Evolutionary conservation across 192 early-diverging fungal genomes (phyloP).

Genomic region (Neocallimastix lanati): DNA sequence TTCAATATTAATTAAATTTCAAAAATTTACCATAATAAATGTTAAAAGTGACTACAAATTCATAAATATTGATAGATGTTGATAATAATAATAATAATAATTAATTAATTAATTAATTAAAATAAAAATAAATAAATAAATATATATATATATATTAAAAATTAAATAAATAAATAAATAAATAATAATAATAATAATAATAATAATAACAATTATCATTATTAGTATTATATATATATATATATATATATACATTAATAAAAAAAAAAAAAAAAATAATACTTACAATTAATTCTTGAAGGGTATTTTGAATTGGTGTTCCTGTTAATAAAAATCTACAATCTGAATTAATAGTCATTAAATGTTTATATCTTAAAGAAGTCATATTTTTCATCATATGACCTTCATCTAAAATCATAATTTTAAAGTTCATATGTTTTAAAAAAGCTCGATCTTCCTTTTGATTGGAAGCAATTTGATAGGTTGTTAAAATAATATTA

Average conservation of each 20-base stretch:
- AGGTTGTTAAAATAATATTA: slow-evolving; percentile 65
- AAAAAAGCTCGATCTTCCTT: slow-evolving; percentile 57
- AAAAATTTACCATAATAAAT: not conserved
- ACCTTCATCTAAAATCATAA: slow-evolving; percentile 64
- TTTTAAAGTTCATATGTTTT: slow-evolving; percentile 32
- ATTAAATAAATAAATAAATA: too few relatives aligned
- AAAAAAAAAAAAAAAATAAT: not conserved
- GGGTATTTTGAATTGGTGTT: slow-evolving; percentile 72
- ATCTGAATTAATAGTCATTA: slow-evolving; percentile 38
- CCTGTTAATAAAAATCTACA: slow-evolving; percentile 60
- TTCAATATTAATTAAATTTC: too few relatives aligned
- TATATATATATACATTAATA: too few relatives aligned
- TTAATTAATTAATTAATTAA: too few relatives aligned
- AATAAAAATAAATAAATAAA: too few relatives aligned
- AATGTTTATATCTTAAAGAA: slow-evolving; percentile 54
- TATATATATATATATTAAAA: too few relatives aligned
- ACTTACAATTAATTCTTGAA: slow-evolving; percentile 56
- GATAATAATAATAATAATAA: too few relatives aligned
- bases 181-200: too few relatives aligned
- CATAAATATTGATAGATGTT: too few relatives aligned
- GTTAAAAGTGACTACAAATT: not conserved
- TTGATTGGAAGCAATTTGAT: slow-evolving; percentile 50
- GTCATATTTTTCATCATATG: slow-evolving; percentile 81
- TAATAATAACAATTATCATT: too few relatives aligned
- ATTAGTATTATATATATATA: too few relatives aligned